phyloP scores from a whole-genome alignment of 441 rosid species.

The Dalechampia spathulata region DNA sequence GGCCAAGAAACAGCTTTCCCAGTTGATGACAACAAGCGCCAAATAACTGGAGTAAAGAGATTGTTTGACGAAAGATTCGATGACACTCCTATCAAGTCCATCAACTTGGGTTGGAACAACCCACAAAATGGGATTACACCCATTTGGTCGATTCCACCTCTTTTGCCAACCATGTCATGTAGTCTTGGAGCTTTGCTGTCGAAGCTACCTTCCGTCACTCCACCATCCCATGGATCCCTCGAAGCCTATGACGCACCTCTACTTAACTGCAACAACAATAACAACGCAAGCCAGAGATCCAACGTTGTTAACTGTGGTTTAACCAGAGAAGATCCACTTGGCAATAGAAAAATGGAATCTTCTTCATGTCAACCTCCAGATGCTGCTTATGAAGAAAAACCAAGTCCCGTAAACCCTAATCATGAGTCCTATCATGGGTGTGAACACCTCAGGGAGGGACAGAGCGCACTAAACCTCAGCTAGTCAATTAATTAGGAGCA shows the following conservation, averaged over 20 bases:
- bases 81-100: constrained; percentile 32
- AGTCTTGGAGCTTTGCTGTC: constrained; percentile 46
- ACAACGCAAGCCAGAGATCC: constrained; percentile 9
- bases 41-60: constrained; percentile 35
- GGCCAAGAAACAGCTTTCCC: constrained; percentile 24
- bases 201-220: constrained; percentile 37
- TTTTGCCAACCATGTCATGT: constrained; percentile 36
- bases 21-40: constrained; percentile 27
- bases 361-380: constrained; percentile 29
- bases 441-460: constrained; percentile 20
- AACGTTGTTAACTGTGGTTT: constrained; percentile 17
- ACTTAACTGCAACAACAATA: constrained; percentile 10
- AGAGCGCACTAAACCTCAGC: constrained; percentile 17
- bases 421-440: constrained; percentile 15
- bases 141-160: constrained; percentile 42
- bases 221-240: constrained; percentile 23
- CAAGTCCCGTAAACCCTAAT: constrained; percentile 20
- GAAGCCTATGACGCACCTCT: constrained; percentile 24
- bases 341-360: constrained; percentile 21
- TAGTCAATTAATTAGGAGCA: constrained; percentile 28
- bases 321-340: constrained; percentile 15
- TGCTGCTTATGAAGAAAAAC: constrained; percentile 27
- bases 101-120: constrained; percentile 54
- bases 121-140: constrained; percentile 35
- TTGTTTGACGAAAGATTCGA: constrained; percentile 24